Evolutionary conservation across 139 green algal species (phyloP), one percentile per base, ranked within the genome.

Genomic region (Raphidocelis subcapitata): DNA sequence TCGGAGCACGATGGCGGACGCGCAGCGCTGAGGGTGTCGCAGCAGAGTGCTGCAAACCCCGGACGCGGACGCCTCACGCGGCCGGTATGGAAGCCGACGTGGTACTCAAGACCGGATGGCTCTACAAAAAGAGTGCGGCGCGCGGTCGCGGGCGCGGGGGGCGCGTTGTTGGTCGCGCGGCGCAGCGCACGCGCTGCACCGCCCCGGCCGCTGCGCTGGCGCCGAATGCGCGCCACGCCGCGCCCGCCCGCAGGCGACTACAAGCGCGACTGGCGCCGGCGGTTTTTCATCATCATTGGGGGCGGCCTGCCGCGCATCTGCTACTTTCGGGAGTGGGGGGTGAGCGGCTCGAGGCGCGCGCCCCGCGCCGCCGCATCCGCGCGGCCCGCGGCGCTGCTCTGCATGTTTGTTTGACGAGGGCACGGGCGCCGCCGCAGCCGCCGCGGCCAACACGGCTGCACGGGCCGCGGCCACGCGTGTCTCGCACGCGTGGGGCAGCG

Each of bases 71-170:
- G n/a, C n/a, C n/a, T n/a, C n/a, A n/a, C n/a, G n/a, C n/a, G n/a
- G n/a, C n/a, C n/a, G n/a, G n/a, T n/a, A n/a, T n/a, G n/a, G n/a
- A n/a, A n/a, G n/a, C n/a, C n/a, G n/a, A n/a, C n/a, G n/a, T n/a
- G n/a, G n/a, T n/a, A n/a, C 26, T 73, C 10, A 73, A 73, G 36
- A 54, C 33, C 35, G 67, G 67, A 1, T 75, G 66, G 28, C 26
- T 75, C 1, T 60, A 75, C 56, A 75, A 75, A 14, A 57, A 36
- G 57, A 75, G 68, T 75, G n/a, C n/a, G n/a, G n/a, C n/a, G n/a
- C n/a, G n/a, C n/a, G n/a, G n/a, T n/a, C n/a, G n/a, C n/a, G n/a
- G n/a, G n/a, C n/a, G 29, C 14, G 66, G 18, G 3, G 31, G 63
- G 23, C 55, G 63, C 46, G 10, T 10, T 21, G 41, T 21, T 69